phyloP scores from a whole-genome alignment of 805 yeast species.

The Saccharomycodes ludwigii region DNA sequence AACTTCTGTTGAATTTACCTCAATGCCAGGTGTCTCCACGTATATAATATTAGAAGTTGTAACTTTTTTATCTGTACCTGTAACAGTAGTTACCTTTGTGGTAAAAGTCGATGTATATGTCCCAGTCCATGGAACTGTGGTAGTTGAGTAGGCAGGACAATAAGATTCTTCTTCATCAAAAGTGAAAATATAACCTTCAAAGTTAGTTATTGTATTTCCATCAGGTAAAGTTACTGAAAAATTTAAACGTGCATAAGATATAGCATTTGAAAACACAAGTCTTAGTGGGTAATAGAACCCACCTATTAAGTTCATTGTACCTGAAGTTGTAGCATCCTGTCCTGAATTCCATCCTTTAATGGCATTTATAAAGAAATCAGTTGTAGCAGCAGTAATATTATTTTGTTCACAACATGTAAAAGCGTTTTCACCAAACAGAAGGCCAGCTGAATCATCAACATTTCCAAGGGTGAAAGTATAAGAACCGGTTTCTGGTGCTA shows the following conservation, averaged over 20 bases:
- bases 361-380: slow-evolving; percentile 6
- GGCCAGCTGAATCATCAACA: slow-evolving; percentile 23
- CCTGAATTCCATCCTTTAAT: slow-evolving; percentile 4
- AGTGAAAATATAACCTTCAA: slow-evolving; percentile 7
- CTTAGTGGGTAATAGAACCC: slow-evolving; percentile 12
- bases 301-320: slow-evolving; percentile 4
- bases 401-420: slow-evolving; percentile 22
- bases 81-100: slow-evolving; percentile 2
- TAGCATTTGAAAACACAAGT: slow-evolving; percentile 10
- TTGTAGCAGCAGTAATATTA: neutral
- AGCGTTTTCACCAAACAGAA: slow-evolving; percentile 22
- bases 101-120: slow-evolving; percentile 1
- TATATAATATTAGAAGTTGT: slow-evolving; percentile 7
- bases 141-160: slow-evolving; percentile 6
- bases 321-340: slow-evolving; percentile 1
- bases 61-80: slow-evolving; percentile 5
- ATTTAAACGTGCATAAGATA: slow-evolving; percentile 3
- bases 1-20: too few relatives aligned
- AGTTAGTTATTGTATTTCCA: slow-evolving; percentile 5
- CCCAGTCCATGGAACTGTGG: too few relatives aligned
- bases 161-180: slow-evolving; percentile 3
- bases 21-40: slow-evolving; percentile 10
- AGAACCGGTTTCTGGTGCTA: slow-evolving; percentile 20
- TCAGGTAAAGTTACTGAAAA: slow-evolving; percentile 8
- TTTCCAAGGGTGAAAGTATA: slow-evolving; percentile 15